Percentiles rank a stretch among this genome's conserved stretches.
These are phyloP conservation scores for Verruconis gallopava DNA, from an alignment of 2,329 filamentous ascomycete genomes.

Conservation along the genomic window DNA sequence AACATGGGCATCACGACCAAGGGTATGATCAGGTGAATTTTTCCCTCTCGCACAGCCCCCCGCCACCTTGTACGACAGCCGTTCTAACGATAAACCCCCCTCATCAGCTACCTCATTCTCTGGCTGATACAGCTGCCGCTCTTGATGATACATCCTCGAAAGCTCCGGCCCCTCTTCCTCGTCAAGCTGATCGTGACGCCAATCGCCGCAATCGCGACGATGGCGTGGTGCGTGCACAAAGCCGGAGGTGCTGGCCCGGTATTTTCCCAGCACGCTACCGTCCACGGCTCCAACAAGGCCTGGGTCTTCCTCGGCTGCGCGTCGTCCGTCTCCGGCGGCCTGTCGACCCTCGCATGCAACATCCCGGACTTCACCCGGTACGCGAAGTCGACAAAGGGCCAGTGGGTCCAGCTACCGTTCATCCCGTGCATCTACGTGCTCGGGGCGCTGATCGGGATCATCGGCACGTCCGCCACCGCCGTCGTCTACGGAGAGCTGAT, in stretches of 20 bases:
- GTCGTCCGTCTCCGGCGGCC: background rate
- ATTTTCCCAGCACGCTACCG: background rate
- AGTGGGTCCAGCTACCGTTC: background rate
- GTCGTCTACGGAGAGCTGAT: conserved; percentile 14
- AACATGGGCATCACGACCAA: conserved; percentile 32
- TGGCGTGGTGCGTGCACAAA: background rate
- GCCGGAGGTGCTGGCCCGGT: background rate
- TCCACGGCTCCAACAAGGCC: background rate
- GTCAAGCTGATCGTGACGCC: conserved; percentile 9
- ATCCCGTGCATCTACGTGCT: conserved; percentile 15
- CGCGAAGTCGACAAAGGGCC: conserved; percentile 11
- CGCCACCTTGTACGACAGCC: conserved; percentile 13
- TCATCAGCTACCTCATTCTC: conserved; percentile 16
- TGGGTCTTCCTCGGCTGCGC: background rate
- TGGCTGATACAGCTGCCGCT: conserved; percentile 9
- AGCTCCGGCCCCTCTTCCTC: background rate
- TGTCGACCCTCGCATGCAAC: background rate
- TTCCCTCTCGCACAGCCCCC: background rate
- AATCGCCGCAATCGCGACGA: background rate
- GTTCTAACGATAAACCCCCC: conserved; percentile 14
- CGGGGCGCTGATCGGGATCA: conserved; percentile 14
- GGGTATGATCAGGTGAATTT: conserved; percentile 25
- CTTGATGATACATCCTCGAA: conserved; percentile 15
- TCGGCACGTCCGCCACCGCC: conserved; percentile 8
- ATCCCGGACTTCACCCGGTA: conserved; percentile 13